Conservation (phyloP, 257 asterid species). For the Solanum etuberosum region DNA sequence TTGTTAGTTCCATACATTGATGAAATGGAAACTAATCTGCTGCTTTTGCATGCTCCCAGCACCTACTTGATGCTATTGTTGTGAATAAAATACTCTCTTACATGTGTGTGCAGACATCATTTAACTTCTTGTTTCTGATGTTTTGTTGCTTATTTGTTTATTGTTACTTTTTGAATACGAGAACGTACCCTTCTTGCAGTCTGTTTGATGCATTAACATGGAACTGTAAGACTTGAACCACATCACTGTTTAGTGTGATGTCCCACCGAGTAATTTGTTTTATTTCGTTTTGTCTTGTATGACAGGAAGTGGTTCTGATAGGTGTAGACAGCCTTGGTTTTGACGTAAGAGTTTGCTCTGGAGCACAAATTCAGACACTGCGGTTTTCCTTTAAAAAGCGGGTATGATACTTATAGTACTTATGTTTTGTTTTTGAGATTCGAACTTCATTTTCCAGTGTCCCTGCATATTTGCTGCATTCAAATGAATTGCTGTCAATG, state of each 20-base stretch:
- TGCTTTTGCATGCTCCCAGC: neutral
- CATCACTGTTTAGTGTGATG: neutral
- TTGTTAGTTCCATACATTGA: neutral
- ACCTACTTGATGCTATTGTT: neutral
- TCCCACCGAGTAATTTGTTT: neutral
- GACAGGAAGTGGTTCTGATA: conserved; percentile 73
- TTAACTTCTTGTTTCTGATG: neutral
- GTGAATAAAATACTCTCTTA: neutral
- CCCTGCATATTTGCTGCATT: neutral
- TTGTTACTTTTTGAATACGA: neutral
- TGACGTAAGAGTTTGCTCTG: conserved; percentile 88
- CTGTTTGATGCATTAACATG: neutral
- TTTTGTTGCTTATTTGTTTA: neutral
- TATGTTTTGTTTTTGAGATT: neutral
- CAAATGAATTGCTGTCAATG: neutral
- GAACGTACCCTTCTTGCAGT: neutral
- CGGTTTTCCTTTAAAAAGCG: conserved; percentile 79
- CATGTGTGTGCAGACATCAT: neutral
- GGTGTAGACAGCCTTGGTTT: conserved; percentile 91
- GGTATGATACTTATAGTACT: conserved; percentile 26
- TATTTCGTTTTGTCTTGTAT: conserved; percentile 8
- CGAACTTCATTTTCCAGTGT: neutral
- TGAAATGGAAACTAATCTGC: neutral
- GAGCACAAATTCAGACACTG: conserved; percentile 80
- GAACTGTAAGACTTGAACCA: neutral